Percentiles rank a stretch among this genome's conserved stretches.
Evolutionary conservation across 176 grass and related monocot genomes (phyloP).

Genomic region (Rhynchospora breviuscula): DNA sequence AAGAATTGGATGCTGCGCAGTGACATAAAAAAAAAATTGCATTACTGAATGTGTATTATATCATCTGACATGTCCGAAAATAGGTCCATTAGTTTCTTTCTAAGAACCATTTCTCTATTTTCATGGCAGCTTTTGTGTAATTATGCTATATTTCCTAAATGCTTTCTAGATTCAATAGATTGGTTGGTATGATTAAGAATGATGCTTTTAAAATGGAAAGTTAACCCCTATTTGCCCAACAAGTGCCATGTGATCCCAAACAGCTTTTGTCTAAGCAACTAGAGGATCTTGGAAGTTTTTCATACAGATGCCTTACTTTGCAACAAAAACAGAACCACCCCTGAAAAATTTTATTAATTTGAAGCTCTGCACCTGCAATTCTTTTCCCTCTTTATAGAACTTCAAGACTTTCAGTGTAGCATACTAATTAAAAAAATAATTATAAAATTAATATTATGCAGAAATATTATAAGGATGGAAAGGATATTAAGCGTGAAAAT

Average conservation of each 20-base stretch:
- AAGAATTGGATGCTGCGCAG: not conserved
- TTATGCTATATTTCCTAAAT: not conserved
- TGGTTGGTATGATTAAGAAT: constrained; percentile 31
- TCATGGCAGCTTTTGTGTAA: not conserved
- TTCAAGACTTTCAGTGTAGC: not conserved
- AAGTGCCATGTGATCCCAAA: constrained; percentile 35
- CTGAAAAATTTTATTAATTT: not conserved
- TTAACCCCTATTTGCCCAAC: constrained; percentile 36
- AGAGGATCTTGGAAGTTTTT: not conserved
- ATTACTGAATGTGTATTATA: not conserved
- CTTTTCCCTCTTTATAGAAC: not conserved
- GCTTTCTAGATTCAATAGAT: constrained; percentile 8
- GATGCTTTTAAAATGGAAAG: constrained; percentile 18
- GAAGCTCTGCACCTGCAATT: not conserved
- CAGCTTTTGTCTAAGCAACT: constrained; percentile 30
- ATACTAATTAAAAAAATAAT: not conserved
- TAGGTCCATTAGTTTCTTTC: not conserved
- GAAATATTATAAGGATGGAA: not conserved
- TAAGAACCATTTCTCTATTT: not conserved
- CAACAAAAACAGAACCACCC: not conserved
- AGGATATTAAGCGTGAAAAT: not conserved
- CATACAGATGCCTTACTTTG: not conserved
- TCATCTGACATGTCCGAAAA: not conserved
- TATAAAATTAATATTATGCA: not conserved
- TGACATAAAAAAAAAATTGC: not conserved